Evolutionary conservation across 1,284 basidiomycete genomes (phyloP).

Genomic region (Cutaneotrichosporon sp.): DNA sequence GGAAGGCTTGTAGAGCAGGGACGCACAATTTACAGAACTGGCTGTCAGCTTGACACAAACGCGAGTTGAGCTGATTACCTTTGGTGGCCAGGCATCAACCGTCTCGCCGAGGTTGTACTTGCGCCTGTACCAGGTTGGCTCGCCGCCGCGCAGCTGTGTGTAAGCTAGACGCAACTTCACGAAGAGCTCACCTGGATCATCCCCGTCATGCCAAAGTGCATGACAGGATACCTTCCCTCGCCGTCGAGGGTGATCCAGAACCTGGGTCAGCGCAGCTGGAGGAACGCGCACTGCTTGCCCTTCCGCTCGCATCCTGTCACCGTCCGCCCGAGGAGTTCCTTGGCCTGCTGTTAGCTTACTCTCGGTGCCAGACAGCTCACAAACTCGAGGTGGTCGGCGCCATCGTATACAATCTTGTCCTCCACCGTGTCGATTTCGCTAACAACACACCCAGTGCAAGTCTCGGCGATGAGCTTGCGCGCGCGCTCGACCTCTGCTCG

Average conservation of each 20-base stretch:
- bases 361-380: conserved; percentile 55
- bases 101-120: conserved; percentile 56
- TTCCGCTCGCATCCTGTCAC: conserved; percentile 66
- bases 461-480: conserved; percentile 61
- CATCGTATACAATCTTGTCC: conserved; percentile 71
- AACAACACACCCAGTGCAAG: conserved; percentile 64
- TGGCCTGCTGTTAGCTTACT: conserved; percentile 56
- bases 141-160: conserved; percentile 64
- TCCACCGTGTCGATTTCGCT: conserved; percentile 62
- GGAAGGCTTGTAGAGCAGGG: conserved; percentile 9
- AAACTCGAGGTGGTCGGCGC: conserved; percentile 64
- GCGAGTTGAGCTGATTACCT: conserved; percentile 54
- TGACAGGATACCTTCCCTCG: conserved; percentile 64
- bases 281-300: conserved; percentile 63
- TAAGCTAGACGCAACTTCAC: neutral
- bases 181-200: conserved; percentile 63
- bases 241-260: conserved; percentile 73
- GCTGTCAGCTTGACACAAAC: neutral
- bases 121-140: conserved; percentile 66
- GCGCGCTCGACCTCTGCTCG: conserved; percentile 70
- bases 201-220: conserved; percentile 84
- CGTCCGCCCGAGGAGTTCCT: conserved; percentile 62
- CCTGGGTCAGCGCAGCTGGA: conserved; percentile 23
- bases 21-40: conserved; percentile 48
- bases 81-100: conserved; percentile 73